Base-by-base conservation (phyloP, 495 filamentous ascomycete genomes). In the Apiosordaria backusii region DNA sequence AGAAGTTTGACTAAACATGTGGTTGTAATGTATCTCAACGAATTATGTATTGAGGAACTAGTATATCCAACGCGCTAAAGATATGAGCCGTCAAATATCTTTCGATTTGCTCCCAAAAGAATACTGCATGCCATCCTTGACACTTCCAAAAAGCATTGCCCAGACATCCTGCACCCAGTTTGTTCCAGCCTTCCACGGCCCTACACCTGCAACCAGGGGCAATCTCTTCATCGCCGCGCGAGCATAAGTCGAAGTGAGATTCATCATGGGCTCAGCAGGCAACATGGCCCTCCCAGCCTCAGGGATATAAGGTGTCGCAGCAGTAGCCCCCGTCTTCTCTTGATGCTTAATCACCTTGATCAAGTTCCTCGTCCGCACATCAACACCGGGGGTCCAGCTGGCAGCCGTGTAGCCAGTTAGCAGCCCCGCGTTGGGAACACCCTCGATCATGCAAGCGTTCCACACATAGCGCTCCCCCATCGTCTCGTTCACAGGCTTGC, bases 331-430 rank as follows among this genome's bases (percentile, higher is more conserved):
- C 1, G 62, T 65, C 54, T 68, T 67, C 13, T 75, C 71, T 78
- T 78, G 77, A 45, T 77, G 67, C 69, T 74, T 74, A 40, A 79
- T 76, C 3, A 82, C 68, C 57, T 75, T 74, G 64, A 82, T 73
- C 15, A 78, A 21, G 26, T 77, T 70, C 16, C 68, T 67, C 19
- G 70, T 66, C 19, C 72, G 70, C 1, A 71, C 72, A 57, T 80
- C 75, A 9, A 77, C 79, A 9, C 80, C 80, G 0, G 57, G 86
- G 75, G 77, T 90, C 88, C 70, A 90, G 80, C 69, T 89, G 74
- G 19, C 85, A 75, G 65, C 87, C 77, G 65, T 87, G 82, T 68
- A 85, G 76, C 64, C 80, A 67, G 67, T 72, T 60, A 81, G 68
- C 1, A 71, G 54, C 3, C 73, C 77, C 10, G 67, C 54, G 60